Conservation (phyloP, 148 eudicot genomes). For the Cornus controversa region DNA sequence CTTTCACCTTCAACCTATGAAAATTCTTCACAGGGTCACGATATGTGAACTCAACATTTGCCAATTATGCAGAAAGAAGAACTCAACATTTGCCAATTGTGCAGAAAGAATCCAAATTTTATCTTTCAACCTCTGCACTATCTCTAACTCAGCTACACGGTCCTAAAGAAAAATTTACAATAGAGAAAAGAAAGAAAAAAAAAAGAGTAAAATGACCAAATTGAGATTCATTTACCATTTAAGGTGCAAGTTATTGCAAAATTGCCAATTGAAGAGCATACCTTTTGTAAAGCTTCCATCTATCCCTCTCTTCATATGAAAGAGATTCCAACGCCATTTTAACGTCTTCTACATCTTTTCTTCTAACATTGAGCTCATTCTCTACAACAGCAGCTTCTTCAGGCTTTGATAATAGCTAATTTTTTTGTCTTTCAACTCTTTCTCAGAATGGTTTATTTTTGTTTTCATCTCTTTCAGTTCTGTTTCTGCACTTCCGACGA, state of each 20-base stretch:
- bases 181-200: background rate
- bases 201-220: background rate
- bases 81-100: too few relatives aligned
- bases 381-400: slow-evolving; percentile 82
- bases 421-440: slow-evolving; percentile 77
- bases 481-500: slow-evolving; percentile 81
- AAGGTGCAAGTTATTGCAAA: background rate
- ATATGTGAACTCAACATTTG: slow-evolving; percentile 79
- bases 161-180: slow-evolving; percentile 42
- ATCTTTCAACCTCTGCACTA: slow-evolving; percentile 75
- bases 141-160: slow-evolving; percentile 62
- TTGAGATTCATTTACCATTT: background rate
- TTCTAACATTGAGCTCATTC: slow-evolving; percentile 61
- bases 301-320: slow-evolving; percentile 70
- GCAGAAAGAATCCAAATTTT: slow-evolving; percentile 58
- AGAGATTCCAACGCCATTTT: slow-evolving; percentile 61
- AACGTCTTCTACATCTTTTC: slow-evolving; percentile 65
- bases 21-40: slow-evolving; percentile 80
- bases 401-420: slow-evolving; percentile 63
- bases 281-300: slow-evolving; percentile 79
- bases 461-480: slow-evolving; percentile 86
- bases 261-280: slow-evolving; percentile 21
- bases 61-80: slow-evolving; percentile 62
- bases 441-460: slow-evolving; percentile 74
- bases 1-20: slow-evolving; percentile 85